phyloP scores from a whole-genome alignment of 139 green algal species.

The Pedinophyceae sp. region DNA sequence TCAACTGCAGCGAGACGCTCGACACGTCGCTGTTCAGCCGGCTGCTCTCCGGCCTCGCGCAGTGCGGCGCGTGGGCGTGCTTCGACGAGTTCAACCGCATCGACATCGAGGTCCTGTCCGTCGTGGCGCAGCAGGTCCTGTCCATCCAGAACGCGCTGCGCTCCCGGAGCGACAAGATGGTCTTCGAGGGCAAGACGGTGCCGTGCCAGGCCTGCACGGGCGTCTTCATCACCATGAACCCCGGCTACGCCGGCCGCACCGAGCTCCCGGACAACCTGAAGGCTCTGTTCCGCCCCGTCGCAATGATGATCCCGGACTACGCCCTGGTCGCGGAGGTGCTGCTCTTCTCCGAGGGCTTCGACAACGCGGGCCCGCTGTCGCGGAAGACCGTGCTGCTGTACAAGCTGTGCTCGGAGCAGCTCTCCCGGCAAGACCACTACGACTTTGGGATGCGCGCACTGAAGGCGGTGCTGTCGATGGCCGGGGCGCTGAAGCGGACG shows the following conservation, averaged over 20 bases:
- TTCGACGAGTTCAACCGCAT: no score
- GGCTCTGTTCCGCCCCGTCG: conserved; percentile 30
- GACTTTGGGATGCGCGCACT: conserved; percentile 27
- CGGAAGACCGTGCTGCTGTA: conserved; percentile 18
- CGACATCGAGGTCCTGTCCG: conserved; percentile 25
- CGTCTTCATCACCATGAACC: conserved; percentile 41
- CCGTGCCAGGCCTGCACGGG: conserved; percentile 15
- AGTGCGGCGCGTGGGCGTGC: conserved; percentile 23
- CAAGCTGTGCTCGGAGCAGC: conserved; percentile 18
- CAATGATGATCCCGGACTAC: conserved; percentile 46
- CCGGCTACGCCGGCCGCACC: conserved; percentile 33
- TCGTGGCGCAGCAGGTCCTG: conserved; percentile 40
- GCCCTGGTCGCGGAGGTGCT: conserved; percentile 43
- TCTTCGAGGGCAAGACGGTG: conserved; percentile 21
- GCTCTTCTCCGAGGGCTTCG: conserved; percentile 32
- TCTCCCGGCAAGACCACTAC: conserved; percentile 21
- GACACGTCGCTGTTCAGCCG: conserved; percentile 34
- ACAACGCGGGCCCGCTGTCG: conserved; percentile 10
- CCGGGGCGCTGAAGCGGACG: conserved; percentile 10
- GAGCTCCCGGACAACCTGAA: conserved; percentile 52
- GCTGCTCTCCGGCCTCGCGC: conserved; percentile 52
- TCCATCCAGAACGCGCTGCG: conserved; percentile 44
- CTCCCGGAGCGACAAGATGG: conserved; percentile 10
- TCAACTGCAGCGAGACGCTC: conserved; percentile 43
- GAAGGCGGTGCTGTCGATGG: conserved; percentile 15